Evolutionary conservation across 768 basidiomycete species (phyloP).

Genomic region (Russula olivacea): DNA sequence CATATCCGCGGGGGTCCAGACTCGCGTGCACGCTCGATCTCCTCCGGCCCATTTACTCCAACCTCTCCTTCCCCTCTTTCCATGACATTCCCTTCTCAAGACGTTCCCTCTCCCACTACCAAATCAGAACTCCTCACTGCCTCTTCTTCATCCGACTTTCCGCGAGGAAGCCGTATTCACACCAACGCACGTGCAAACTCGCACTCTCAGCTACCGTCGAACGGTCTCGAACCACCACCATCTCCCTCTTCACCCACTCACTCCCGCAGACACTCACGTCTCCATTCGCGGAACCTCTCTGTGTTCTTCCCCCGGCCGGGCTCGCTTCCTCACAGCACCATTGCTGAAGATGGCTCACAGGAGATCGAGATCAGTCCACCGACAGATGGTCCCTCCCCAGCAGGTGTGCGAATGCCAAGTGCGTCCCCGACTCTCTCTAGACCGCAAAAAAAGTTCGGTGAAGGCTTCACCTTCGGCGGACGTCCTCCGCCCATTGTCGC

Average conservation of each 20-base stretch:
- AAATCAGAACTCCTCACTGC: constrained; percentile 8
- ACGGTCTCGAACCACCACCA: constrained; percentile 11
- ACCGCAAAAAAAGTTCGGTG: constrained; percentile 40
- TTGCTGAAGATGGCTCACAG: constrained; percentile 62
- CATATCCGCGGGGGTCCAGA: constrained; percentile 29
- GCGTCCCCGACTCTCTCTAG: constrained; percentile 38
- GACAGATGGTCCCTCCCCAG: constrained; percentile 3
- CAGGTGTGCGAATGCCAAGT: constrained; percentile 32
- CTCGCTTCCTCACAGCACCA: constrained; percentile 49
- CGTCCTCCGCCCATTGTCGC: constrained; percentile 37
- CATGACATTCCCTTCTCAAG: constrained; percentile 34
- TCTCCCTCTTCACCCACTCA: constrained; percentile 31
- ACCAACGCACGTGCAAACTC: constrained; percentile 15
- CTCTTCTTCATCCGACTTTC: constrained; percentile 10
- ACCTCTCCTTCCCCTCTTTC: constrained; percentile 48
- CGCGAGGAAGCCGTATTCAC: neutral
- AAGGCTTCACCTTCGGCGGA: constrained; percentile 61
- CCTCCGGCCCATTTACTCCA: constrained; percentile 44
- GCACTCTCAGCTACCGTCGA: constrained; percentile 16
- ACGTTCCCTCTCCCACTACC: constrained; percentile 24
- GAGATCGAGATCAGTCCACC: constrained; percentile 41
- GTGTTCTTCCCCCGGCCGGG: constrained; percentile 87
- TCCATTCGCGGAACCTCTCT: constrained; percentile 89
- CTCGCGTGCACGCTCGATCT: constrained; percentile 45
- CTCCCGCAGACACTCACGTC: constrained; percentile 50